Evolutionary conservation across 1,284 basidiomycete species (phyloP), one percentile per base, ranked within the genome.

Genomic region (Moesziomyces sp.): DNA sequence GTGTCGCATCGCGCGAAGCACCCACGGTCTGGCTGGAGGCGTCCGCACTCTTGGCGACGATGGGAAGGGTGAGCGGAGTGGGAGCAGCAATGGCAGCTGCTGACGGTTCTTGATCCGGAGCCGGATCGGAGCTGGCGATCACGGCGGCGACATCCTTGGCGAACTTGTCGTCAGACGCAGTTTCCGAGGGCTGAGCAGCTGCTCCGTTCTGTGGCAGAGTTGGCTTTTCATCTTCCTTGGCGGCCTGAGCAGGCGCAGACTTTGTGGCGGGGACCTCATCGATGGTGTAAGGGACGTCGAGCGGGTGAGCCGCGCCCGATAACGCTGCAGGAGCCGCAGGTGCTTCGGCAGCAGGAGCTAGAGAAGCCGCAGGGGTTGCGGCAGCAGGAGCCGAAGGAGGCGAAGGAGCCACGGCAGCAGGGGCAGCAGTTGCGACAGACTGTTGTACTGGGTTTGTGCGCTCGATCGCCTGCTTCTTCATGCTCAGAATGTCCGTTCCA

Each of bases 381-480:
- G 24, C 24, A 26, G 3, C 24, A 26, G 1, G 24, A 26, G 24
- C 24, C 24, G 24, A 26, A 26, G 1, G 24, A 26, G 24, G 1
- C 24, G 24, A 26, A 26, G 24, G 24, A 26, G 24, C 24, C 10
- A 40, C 7, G 18, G 38, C 18, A 44, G 51, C 26, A 18, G 44
- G 58, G 1, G 58, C 42, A 30, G 50, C 42, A 14, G 50, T 28
- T 1, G 53, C 2, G 6, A 23, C 11, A 3, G 13, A 13, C 13
- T 54, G 38, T 11, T 47, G 46, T 7, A 30, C 28, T 14, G 48
- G 19, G 23, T 53, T 52, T 3, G 26, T 18, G 21, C 38, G 44
- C 13, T 58, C 48, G 9, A 55, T 54, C 0, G 51, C 56, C 21
- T 48, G 45, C 56, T 62, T 55, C 51, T 58, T 69, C 45, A 63